Evolutionary conservation across 805 yeast species (phyloP), one percentile per base, ranked within the genome.

Genomic region (Debaryomyces maramus): DNA sequence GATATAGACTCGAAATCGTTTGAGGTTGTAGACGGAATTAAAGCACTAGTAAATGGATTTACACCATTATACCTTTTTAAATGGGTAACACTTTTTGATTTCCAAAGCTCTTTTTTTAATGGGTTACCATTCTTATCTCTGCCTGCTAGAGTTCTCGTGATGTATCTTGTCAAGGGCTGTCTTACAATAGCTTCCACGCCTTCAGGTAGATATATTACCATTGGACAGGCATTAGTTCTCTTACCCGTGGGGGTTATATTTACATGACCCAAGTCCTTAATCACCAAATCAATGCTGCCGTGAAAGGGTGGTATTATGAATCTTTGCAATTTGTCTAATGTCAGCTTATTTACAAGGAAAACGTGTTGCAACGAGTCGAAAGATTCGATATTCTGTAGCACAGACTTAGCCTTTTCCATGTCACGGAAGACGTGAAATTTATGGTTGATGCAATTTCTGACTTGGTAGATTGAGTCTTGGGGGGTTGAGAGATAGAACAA

Each of bases 281-380:
- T 48, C 2, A 85, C 83, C 19, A 85, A 51, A 50, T 85, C 95
- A 7, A 85, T 62, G 4, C 75, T 55, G 0, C 91, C 91, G 43
- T 61, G 66, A 49, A 85, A 85, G n/a, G 88, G 86, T 0, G 93
- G 91, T 3, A 85, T 67, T 2, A 76, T 66, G 45, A 72, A 81
- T 41, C 78, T 61, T n/a, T 42, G 45, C 11, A 60, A 40, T 19
- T 46, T 44, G 3, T 46, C 38, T 1, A 54, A 60, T 46, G 63
- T 53, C 1, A 67, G 33, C 20, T 48, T 44, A 6, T 40, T 32
- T 5, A 41, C 41, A 31, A 52, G 40, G 62, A 40, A 51, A 17
- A 41, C 40, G 38, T 51, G 47, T 6, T 52, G 45, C 37, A 51
- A 49, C 26, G 51, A 55, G 5, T 44, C 49, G 8, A 42, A 50